phyloP scores from a whole-genome alignment of 345 rosid species.

The Eucalyptus cladocalyx region DNA sequence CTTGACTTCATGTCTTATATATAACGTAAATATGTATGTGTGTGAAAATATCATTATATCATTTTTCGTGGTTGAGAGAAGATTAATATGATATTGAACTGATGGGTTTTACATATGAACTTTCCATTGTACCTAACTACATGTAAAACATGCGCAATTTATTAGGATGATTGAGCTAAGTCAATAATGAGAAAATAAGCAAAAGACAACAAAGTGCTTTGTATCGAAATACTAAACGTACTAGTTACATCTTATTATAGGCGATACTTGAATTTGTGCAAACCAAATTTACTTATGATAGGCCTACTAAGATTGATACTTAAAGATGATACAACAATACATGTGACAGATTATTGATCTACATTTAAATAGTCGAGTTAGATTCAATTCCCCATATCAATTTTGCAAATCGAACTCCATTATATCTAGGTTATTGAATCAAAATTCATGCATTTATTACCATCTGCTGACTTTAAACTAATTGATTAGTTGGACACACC shows the following conservation, averaged over 20 bases:
- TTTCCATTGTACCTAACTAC: background rate
- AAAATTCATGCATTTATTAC: background rate
- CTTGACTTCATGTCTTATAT: background rate
- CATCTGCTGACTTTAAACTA: no score
- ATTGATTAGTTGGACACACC: accelerated
- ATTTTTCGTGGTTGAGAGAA: background rate
- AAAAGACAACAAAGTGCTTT: background rate
- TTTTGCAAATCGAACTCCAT: background rate
- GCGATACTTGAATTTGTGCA: background rate
- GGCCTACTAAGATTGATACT: background rate
- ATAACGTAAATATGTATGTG: background rate
- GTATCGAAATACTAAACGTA: background rate
- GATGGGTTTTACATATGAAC: background rate
- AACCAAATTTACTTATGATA: background rate
- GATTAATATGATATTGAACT: background rate
- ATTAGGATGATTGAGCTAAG: background rate
- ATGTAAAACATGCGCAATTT: background rate
- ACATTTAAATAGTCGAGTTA: background rate
- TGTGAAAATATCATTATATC: background rate
- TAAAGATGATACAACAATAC: background rate
- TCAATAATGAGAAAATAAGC: background rate
- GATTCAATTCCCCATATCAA: background rate
- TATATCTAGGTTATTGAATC: background rate
- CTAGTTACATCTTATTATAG: background rate
- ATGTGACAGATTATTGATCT: background rate